phyloP scores from a whole-genome alignment of 495 filamentous ascomycete genomes.

The Parathielavia hyrcaniae region DNA sequence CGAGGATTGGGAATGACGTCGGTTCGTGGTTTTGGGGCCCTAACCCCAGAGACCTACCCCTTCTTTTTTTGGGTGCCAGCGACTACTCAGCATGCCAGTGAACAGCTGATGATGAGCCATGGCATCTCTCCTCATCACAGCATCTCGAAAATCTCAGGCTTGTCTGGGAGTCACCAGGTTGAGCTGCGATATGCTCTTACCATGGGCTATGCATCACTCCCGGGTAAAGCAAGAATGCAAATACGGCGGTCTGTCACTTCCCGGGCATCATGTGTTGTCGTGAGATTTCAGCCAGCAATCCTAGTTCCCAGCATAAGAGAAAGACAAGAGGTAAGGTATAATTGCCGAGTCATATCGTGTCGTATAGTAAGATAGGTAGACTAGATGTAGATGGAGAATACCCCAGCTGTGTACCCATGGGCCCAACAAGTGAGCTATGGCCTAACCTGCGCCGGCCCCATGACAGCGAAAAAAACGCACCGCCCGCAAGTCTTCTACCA shows the following conservation, averaged over 20 bases:
- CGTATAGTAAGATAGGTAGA: too few species aligned
- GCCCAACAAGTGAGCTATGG: conserved; percentile 10
- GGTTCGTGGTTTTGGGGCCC: not conserved
- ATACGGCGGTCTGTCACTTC: too few species aligned
- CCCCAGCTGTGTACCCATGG: conserved; percentile 18
- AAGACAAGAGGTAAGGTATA: conserved; percentile 26
- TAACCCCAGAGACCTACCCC: too few species aligned
- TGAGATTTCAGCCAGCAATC: not conserved
- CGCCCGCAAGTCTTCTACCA: not conserved
- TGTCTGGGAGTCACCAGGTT: too few species aligned
- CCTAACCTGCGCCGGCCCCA: conserved; percentile 13
- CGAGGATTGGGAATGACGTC: conserved; percentile 24
- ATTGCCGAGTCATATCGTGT: conserved; percentile 29
- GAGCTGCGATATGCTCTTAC: too few species aligned
- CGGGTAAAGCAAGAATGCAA: too few species aligned
- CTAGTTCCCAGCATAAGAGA: not conserved
- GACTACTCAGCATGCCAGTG: not conserved
- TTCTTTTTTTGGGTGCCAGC: too few species aligned
- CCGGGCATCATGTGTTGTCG: not conserved
- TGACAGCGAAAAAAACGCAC: not conserved
- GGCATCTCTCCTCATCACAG: not conserved
- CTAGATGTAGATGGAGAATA: conserved; percentile 19
- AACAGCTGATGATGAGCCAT: not conserved
- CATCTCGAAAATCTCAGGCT: too few species aligned
- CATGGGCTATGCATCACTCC: too few species aligned